phyloP scores from a whole-genome alignment of 345 rosid species.

The Conringia planisiliqua region DNA sequence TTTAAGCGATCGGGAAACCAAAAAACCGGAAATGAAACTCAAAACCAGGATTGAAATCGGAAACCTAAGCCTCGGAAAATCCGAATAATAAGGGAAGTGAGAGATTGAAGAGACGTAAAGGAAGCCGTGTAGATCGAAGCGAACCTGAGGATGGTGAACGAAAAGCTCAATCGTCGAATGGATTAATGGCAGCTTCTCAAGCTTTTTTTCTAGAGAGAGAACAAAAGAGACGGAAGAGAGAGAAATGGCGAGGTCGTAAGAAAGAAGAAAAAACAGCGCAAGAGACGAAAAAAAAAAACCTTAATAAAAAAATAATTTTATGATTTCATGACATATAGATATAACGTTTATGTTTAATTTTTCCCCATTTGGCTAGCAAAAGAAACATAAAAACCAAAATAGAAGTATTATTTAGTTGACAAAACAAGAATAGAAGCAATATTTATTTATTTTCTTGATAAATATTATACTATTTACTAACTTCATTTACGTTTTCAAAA shows the following conservation, averaged over 20 bases:
- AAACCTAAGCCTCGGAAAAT: constrained; percentile 36
- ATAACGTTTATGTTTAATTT: background rate
- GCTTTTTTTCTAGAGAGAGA: constrained; percentile 37
- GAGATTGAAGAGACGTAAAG: constrained; percentile 6
- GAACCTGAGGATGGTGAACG: constrained; percentile 37
- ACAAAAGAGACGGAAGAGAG: constrained; percentile 34
- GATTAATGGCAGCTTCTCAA: constrained; percentile 39
- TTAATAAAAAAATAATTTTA: constrained; percentile 17
- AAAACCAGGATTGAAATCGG: constrained; percentile 25
- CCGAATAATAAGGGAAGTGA: background rate
- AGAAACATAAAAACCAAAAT: background rate
- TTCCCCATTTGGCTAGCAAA: background rate
- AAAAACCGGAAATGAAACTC: constrained; percentile 34
- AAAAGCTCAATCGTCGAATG: constrained; percentile 27
- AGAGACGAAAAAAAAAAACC: constrained; percentile 17
- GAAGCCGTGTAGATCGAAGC: constrained; percentile 46
- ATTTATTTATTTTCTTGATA: too few relatives aligned
- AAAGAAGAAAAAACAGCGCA: constrained; percentile 34
- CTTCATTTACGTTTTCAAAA: too few relatives aligned
- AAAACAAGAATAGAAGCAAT: too few relatives aligned
- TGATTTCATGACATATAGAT: constrained; percentile 4
- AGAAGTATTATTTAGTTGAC: too few relatives aligned
- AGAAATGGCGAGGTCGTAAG: constrained; percentile 31
- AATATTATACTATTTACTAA: too few relatives aligned
- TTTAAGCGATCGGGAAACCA: constrained; percentile 9